These are phyloP conservation scores for Kuraishia molischiana DNA, from an alignment of 805 yeast genomes.

Conservation along the genomic window DNA sequence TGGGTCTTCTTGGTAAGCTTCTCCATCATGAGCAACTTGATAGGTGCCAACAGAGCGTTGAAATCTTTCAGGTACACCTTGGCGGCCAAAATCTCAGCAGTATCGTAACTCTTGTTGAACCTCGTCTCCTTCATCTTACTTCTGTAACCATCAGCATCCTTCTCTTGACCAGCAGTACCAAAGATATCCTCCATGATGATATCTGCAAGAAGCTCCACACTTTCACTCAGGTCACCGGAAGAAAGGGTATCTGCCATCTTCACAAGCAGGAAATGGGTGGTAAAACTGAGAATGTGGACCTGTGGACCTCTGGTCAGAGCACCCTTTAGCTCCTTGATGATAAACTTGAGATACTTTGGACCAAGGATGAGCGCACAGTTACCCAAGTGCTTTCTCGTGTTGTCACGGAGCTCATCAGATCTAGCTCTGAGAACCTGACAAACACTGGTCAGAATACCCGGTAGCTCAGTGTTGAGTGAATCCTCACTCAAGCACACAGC, in stretches of 20 bases:
- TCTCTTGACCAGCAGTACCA: conserved; percentile 88
- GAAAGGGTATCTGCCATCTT: conserved; percentile 33
- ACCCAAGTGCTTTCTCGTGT: conserved; percentile 67
- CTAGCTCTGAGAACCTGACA: conserved; percentile 83
- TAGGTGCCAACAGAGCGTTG: conserved; percentile 52
- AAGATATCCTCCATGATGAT: conserved; percentile 87
- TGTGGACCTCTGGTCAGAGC: conserved; percentile 88
- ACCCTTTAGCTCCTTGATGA: conserved; percentile 65
- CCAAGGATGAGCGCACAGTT: conserved; percentile 61
- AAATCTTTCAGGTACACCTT: conserved; percentile 53
- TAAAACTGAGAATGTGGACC: conserved; percentile 82
- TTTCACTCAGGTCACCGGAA: conserved; percentile 70
- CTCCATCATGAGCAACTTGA: conserved; percentile 54
- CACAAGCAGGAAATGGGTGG: conserved; percentile 66
- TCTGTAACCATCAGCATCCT: conserved; percentile 87
- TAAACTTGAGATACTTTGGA: conserved; percentile 59
- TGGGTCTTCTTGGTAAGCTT: conserved; percentile 60
- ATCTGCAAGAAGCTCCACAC: conserved; percentile 47
- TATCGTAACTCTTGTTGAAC: conserved; percentile 78
- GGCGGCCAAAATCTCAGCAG: conserved; percentile 68
- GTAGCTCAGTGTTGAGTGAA: conserved; percentile 48
- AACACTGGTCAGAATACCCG: conserved; percentile 76
- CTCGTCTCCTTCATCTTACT: conserved; percentile 86
- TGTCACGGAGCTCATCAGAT: conserved; percentile 82
- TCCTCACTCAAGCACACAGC: conserved; percentile 52